phyloP scores from a whole-genome alignment of 768 basidiomycete genomes.

The Lactarius deliciosus region DNA sequence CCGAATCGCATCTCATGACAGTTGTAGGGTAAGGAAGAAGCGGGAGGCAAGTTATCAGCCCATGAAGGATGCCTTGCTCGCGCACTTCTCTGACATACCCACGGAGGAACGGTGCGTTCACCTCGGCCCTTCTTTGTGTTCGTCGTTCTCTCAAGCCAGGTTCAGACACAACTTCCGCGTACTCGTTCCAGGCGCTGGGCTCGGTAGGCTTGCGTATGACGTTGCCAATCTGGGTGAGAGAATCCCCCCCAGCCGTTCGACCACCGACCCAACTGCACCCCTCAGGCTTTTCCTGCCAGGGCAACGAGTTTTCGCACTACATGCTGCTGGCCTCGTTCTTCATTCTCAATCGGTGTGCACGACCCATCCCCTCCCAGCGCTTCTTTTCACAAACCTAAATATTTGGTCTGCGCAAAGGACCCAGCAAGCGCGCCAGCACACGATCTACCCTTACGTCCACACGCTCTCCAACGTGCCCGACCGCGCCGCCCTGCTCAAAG shows the following conservation, averaged over 20 bases:
- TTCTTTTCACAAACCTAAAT: not conserved
- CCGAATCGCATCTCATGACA: not conserved
- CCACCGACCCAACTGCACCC: not conserved
- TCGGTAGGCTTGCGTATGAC: constrained; percentile 87
- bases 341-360: constrained; percentile 75
- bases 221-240: constrained; percentile 72
- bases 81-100: constrained; percentile 59
- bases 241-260: not conserved
- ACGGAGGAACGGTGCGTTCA: constrained; percentile 49
- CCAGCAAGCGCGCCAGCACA: constrained; percentile 61
- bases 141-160: not conserved
- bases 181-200: constrained; percentile 86
- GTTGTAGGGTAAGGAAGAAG: constrained; percentile 69
- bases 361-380: not conserved
- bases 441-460: constrained; percentile 87
- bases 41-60: constrained; percentile 80
- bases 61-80: constrained; percentile 70
- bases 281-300: constrained; percentile 85
- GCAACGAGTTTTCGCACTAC: constrained; percentile 94
- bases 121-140: not conserved
- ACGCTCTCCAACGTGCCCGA: constrained; percentile 82
- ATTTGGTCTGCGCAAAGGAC: constrained; percentile 46
- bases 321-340: constrained; percentile 91
- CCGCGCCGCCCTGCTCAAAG: constrained; percentile 60
- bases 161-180: constrained; percentile 60